Evolutionary conservation across 2,329 filamentous ascomycete genomes (phyloP), one percentile per base, ranked within the genome.

Genomic region (Sporothrix humicola): DNA sequence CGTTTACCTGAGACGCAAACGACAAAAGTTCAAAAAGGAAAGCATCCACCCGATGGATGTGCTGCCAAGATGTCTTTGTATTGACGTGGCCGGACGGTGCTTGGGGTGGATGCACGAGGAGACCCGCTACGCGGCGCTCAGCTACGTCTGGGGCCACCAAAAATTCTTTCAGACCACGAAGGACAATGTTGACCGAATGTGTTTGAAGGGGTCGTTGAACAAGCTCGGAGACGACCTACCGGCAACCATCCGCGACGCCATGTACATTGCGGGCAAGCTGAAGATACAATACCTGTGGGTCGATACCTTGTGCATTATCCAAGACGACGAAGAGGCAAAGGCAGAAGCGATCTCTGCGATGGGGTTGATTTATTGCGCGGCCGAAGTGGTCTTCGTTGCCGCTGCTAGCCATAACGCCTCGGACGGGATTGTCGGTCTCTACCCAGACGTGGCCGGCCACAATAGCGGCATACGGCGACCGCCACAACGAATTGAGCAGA

Each of bases 341-440:
- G 31, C 31, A 37, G 31, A 37, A 37, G 31, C 31, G 4, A 37
- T 37, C 31, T 5, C 31, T 37, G 31, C 31, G 4, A 58, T 58
- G 56, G 10, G 31, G 23, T 7, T 58, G 56, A 26, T 65, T 9
- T 65, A 65, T 42, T 65, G 61, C 42, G 61, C 61, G 2, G 61
- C 61, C 1, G 61, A 65, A 3, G n/a, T 65, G 37, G 61, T 65
- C 9, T 15, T 65, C 0, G n/a, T 65, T 13, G 10, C 46, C 46
- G 15, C 12, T 48, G 46, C 46, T 48, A 12, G 46, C 10, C 46
- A 17, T 37, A 13, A 48, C 9, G 46, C 46, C 10, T 17, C 2
- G 2, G 15, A 13, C 12, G 46, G 46, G 46, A 48, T 48, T 17
- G 4, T 8, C 46, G 46, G 46, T 1, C 12, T 48, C 4, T 17